Base-by-base conservation (phyloP, 2,329 filamentous ascomycete genomes). In the Seiridium unicorne region DNA sequence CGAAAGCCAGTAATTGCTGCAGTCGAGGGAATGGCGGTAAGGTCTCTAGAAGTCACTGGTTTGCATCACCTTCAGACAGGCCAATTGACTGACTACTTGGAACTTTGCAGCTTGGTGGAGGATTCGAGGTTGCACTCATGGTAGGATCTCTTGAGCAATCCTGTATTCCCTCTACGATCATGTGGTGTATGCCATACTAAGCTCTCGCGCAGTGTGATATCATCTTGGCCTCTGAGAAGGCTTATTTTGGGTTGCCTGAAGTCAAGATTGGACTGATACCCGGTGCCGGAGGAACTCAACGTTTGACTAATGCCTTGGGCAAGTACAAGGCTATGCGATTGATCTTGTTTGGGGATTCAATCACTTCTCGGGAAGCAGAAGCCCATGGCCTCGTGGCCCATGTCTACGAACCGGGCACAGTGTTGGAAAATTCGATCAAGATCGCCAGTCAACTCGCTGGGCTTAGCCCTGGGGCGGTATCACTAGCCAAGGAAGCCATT, bases 161-260 rank as follows among this genome's bases (percentile, higher is more conserved):
- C 51, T 40, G n/a, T 34, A 35, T 35, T 54, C n/a, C 35, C 26
- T 31, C 64, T n/a, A 34, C 8, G 18, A 26, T 26, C 18, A 26
- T 34, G 31, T 51, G 36, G 34, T 36, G 11, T 51, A 46, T 53
- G 7, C 32, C 11, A 26, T 35, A 53, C 32, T 18, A 42, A 55
- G 35, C 6, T 44, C 4, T 18, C 38, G 44, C 26, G 36, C 13
- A 73, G 73, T 75, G 73, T 64, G 75, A 77, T 62, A 72, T 77
- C 44, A 75, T 77, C 40, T 97, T 97, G 80, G 93, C 91, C 76
- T 91, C 90, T 2, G 82, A 88, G 44, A 85, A 79, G 13, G 93
- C 94, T 62, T 93, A 90, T 67, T 97, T 98, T 73, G 95, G 94
- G 32, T 93, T 98, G 77, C 94, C 94, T 0, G 95, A 98, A 80